A percentile compares a stretch with the other conserved stretches of the same genome.
Conservation (phyloP, 306 rosid species). For the Oxytropis ochrocephala region DNA sequence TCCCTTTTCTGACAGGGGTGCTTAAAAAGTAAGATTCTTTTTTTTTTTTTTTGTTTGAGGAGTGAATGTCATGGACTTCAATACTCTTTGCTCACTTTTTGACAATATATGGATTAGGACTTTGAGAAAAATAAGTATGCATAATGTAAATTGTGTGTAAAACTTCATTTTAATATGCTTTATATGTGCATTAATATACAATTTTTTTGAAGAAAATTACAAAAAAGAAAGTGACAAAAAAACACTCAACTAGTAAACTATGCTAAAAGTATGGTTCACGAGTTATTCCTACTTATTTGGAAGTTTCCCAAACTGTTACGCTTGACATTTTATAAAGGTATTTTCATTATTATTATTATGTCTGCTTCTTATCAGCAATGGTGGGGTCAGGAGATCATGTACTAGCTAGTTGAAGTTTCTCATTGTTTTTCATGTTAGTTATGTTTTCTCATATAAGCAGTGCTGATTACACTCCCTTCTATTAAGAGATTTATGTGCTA, state of each 20-base stretch:
- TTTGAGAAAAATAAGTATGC: slow-evolving; percentile 6
- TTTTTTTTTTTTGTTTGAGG: not conserved
- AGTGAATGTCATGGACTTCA: slow-evolving; percentile 14
- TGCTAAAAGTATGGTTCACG: not conserved
- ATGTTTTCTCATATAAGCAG: slow-evolving; percentile 7
- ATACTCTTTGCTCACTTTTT: slow-evolving; percentile 10
- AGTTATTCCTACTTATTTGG: not conserved
- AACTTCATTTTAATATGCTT: not conserved
- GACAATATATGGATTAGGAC: not conserved
- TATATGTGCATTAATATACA: not conserved
- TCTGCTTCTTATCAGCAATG: slow-evolving; percentile 8
- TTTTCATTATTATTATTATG: not conserved
- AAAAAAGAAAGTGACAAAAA: not conserved
- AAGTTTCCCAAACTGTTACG: not conserved
- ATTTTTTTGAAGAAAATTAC: not conserved
- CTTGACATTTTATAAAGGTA: not conserved
- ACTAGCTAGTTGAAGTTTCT: slow-evolving; percentile 14
- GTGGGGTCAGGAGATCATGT: not conserved
- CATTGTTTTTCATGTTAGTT: not conserved
- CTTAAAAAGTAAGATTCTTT: slow-evolving; percentile 48
- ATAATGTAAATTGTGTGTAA: not conserved
- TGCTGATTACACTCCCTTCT: not conserved
- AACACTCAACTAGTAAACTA: not conserved
- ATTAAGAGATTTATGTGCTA: not conserved
- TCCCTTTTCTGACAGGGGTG: slow-evolving; percentile 73